Base-by-base conservation (phyloP, 106 monocot species). In the Xerophyta viscosa region DNA sequence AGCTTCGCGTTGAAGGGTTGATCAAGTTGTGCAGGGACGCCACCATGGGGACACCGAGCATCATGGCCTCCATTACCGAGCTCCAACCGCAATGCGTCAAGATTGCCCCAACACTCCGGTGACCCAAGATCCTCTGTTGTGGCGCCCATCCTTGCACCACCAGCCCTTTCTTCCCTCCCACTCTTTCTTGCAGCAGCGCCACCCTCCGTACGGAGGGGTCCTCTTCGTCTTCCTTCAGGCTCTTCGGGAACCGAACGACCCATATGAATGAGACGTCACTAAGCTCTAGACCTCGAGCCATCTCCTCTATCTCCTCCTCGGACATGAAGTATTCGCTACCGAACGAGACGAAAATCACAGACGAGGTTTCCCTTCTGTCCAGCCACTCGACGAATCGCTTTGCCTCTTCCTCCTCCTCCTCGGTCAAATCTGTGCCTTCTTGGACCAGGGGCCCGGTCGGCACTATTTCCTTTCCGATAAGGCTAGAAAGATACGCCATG, bases 311-410 rank as follows among this genome's bases (percentile, higher is more conserved):
- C 75, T 88, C 69, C 63, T 78, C 37, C 45, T 71, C 56, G 17
- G 48, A 25, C 78, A 88, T 62, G 78, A 82, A 88, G 65, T 75
- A 88, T 65, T 88, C 87, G 31, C 56, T 87, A 23, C 87, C 87
- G 21, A 87, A 71, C 8, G 82, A 82, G 14, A 66, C 87, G 37
- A 87, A 75, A 22, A 78, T 67, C 23, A 87, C 75, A 13, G 82
- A 78, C 1, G 41, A 46, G 31, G 20, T 22, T 11, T 48, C 71
- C 63, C 60, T 73, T 25, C n/a, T 30, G 45, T 28, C 23, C 27
- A 82, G 71, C 81, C 74, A 87, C 27, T 63, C 29, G 36, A 52
- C 50, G 29, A 45, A 37, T 1, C 28, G 18, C 11, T 20, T 26
- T 5, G 25, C 45, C 31, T 62, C 21, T 8, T 37, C 37, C 12